Evolutionary conservation across 352 stramenopile genomes (phyloP).

Genomic region (Pelagophyceae sp.): DNA sequence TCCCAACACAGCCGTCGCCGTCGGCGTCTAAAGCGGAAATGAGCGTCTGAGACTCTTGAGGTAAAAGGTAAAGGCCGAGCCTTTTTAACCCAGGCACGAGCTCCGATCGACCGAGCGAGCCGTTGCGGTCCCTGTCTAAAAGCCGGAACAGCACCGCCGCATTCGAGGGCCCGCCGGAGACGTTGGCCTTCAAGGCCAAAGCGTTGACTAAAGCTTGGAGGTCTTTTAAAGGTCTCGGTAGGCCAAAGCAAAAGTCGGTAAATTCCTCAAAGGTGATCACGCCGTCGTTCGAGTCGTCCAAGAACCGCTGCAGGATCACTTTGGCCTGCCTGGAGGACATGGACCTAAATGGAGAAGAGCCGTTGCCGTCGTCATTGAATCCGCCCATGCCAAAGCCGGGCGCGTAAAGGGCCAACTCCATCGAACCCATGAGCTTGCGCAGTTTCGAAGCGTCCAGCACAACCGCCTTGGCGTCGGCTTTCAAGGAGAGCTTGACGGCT

Average conservation of each 20-base stretch:
- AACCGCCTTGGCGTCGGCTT: not conserved
- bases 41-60: not conserved
- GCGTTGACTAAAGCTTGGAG: too few relatives aligned
- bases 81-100: not conserved
- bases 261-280: not conserved
- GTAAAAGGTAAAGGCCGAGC: not conserved
- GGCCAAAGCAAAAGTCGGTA: not conserved
- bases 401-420: not conserved
- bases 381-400: constrained; percentile 9
- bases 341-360: not conserved
- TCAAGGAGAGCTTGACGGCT: too few relatives aligned
- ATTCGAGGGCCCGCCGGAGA: not conserved
- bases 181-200: too few relatives aligned
- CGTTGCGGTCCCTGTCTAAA: constrained; percentile 11
- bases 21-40: not conserved
- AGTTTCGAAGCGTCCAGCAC: not conserved
- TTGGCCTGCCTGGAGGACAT: not conserved
- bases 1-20: not conserved
- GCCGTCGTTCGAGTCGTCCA: constrained; percentile 4
- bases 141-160: not conserved
- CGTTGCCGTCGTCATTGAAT: not conserved
- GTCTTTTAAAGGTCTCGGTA: not conserved
- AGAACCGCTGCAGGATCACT: not conserved
- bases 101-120: not conserved
- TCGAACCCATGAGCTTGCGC: not conserved